Evolutionary conservation across 495 filamentous ascomycete genomes (phyloP), one percentile per base, ranked within the genome.

Genomic region (Hyaloscypha variabilis): DNA sequence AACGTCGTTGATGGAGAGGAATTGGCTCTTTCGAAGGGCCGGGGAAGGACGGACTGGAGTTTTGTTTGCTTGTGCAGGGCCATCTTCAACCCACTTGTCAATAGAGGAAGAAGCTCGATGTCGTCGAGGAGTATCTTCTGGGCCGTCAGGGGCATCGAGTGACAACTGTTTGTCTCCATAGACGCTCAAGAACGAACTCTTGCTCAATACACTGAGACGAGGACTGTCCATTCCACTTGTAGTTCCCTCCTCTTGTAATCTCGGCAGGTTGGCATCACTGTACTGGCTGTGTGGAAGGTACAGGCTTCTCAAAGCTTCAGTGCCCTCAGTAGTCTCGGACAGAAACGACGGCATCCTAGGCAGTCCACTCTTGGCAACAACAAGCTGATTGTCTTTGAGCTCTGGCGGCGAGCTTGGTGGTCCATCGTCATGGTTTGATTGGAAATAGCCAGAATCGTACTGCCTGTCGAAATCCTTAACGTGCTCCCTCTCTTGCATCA

Each of bases 141-240:
- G 61, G 13, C 63, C 63, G 0, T 73, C 57, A 1, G 72, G 61
- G 8, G 66, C 69, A 6, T 72, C 58, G 2, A 75, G 69, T 3
- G 66, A 64, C 2, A 72, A 67, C 3, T 62, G 52, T 58, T 65
- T 68, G 19, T 78, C 73, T 19, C 86, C 90, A 62, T 88, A 88
- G 6, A 91, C 79, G 71, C 87, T 89, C 13, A 90, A 69, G 67
- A 93, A 91, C 31, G 90, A 92, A 69, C 89, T 91, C 74, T 94
- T 90, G 71, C 91, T 93, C 29, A 94, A 81, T 21, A 91, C 82
- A 67, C 91, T 94, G 23, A 93, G 77, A 55, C 88, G 83, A 8
- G 90, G 90, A 57, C 89, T 91, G 55, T 76, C 72, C 62, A 82
- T 68, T 58, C 74, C 72, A 62, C 77, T 79, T 52, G 67, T 62